phyloP scores from a whole-genome alignment of 352 stramenopile genomes.

The Globisporangium nunn region DNA sequence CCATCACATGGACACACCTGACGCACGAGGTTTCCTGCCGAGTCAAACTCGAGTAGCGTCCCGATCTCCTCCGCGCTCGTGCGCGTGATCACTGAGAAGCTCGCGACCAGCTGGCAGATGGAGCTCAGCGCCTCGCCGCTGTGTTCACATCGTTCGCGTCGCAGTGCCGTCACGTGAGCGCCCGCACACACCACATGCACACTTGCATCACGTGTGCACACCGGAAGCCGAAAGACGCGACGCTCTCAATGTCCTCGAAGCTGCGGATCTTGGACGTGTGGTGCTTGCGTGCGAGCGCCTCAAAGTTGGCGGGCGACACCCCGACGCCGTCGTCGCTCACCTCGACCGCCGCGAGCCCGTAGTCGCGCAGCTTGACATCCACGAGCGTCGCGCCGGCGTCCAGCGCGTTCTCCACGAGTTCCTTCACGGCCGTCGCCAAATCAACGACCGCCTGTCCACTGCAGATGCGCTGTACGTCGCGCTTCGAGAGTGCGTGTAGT shows the following conservation, averaged over 20 bases:
- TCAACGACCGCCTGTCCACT: constrained; percentile 94
- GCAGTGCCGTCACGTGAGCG: not conserved
- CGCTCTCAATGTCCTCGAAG: constrained; percentile 91
- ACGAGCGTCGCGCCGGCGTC: constrained; percentile 65
- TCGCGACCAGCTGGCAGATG: constrained; percentile 87
- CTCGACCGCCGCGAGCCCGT: constrained; percentile 90
- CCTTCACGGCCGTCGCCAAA: constrained; percentile 94
- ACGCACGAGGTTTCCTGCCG: constrained; percentile 50
- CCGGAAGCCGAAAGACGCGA: constrained; percentile 92
- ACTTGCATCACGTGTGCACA: constrained; percentile 4
- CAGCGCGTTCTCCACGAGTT: constrained; percentile 94
- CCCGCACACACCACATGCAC: not conserved
- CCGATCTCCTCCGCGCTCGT: constrained; percentile 69
- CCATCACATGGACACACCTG: constrained; percentile 12
- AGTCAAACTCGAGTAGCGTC: constrained; percentile 78
- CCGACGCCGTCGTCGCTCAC: constrained; percentile 94
- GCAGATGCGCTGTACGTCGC: constrained; percentile 64
- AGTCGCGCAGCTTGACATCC: constrained; percentile 89
- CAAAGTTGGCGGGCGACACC: constrained; percentile 71
- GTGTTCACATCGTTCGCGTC: not conserved
- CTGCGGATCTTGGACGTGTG: constrained; percentile 94
- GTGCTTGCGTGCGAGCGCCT: constrained; percentile 86
- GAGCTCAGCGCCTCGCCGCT: constrained; percentile 94
- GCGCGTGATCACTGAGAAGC: constrained; percentile 86
- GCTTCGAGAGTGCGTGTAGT: constrained; percentile 34